Evolutionary conservation across 148 eudicot genomes (phyloP).

Genomic region (Heliamphora exappendiculata): DNA sequence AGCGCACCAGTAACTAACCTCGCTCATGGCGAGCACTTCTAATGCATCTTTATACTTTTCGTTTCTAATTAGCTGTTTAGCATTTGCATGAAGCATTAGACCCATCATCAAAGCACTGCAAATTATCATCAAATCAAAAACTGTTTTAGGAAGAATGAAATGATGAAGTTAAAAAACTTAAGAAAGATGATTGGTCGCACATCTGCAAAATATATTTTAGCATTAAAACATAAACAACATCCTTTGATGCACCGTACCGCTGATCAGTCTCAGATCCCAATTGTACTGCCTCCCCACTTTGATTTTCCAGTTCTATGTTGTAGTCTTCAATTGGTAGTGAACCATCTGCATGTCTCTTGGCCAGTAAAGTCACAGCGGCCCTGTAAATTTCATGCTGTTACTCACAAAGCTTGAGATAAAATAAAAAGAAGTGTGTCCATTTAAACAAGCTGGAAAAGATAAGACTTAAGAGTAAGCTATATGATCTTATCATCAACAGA

Average conservation of each 20-base stretch:
- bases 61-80: conserved; percentile 46
- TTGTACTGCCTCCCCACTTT: conserved; percentile 62
- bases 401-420: not conserved
- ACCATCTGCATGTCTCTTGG: conserved; percentile 81
- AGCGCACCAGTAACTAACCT: conserved; percentile 40
- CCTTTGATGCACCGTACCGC: conserved; percentile 30
- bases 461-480: not conserved
- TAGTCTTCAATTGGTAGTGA: conserved; percentile 75
- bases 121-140: conserved; percentile 12
- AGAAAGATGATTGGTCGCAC: not conserved
- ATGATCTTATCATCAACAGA: not conserved
- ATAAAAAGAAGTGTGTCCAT: not conserved
- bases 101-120: conserved; percentile 94
- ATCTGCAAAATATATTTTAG: not conserved
- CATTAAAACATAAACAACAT: not conserved
- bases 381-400: conserved; percentile 32
- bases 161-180: not conserved
- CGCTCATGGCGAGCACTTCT: conserved; percentile 88
- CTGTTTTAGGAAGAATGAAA: not conserved
- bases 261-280: conserved; percentile 86
- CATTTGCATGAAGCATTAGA: conserved; percentile 83
- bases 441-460: conserved; percentile 2
- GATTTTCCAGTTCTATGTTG: conserved; percentile 86
- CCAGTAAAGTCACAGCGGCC: conserved; percentile 62
- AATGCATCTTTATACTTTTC: conserved; percentile 67